phyloP scores from a whole-genome alignment of 169 alveolate genomes.

The Amoebophrya sp. region DNA sequence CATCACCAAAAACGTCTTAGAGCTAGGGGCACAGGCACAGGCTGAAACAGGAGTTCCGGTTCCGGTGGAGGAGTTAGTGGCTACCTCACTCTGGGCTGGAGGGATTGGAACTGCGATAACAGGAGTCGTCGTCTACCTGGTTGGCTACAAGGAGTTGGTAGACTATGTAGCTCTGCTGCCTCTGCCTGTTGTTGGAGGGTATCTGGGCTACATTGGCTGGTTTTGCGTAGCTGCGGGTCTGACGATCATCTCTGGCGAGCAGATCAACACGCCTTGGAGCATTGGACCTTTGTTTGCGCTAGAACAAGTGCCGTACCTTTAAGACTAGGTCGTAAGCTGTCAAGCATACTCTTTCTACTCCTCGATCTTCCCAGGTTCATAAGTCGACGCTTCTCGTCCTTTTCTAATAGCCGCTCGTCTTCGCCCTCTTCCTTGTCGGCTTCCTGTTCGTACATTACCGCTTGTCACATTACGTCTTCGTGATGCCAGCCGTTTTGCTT shows the following conservation, averaged over 20 bases:
- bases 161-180: conserved; percentile 6
- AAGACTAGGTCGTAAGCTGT: no score
- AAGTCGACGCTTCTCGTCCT: no score
- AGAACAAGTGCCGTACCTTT: conserved; percentile 12
- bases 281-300: background rate
- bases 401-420: no score
- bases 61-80: background rate
- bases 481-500: background rate
- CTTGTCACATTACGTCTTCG: background rate
- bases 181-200: background rate
- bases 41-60: background rate
- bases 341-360: no score
- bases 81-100: background rate
- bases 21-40: background rate
- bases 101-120: background rate
- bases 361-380: no score
- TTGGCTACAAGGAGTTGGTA: background rate
- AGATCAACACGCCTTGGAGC: background rate
- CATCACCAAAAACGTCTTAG: background rate
- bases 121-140: background rate
- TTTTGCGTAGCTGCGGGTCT: background rate
- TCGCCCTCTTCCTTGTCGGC: background rate
- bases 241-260: background rate
- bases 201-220: conserved; percentile 17
- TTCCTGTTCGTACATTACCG: conserved; percentile 12